phyloP scores from a whole-genome alignment of 1,284 basidiomycete genomes.

The Cryptococcus wingfieldii region DNA sequence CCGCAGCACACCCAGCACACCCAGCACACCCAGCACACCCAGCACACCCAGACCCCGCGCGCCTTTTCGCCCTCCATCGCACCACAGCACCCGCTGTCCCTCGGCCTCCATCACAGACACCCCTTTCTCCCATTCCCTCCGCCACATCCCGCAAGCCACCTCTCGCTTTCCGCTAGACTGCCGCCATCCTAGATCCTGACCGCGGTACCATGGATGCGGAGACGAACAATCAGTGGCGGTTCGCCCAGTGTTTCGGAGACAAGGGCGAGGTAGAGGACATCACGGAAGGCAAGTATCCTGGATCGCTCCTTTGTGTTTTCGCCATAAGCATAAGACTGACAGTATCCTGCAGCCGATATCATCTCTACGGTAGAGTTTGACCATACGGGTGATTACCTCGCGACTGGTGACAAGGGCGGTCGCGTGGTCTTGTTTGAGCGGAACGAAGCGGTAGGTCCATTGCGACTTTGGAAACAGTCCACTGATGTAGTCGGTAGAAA shows the following conservation, averaged over 20 bases:
- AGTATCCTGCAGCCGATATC: slow-evolving; percentile 72
- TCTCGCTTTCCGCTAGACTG: neutral
- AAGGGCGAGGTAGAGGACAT: slow-evolving; percentile 99
- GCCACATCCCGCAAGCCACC: neutral
- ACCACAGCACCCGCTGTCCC: neutral
- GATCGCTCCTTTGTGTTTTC: slow-evolving; percentile 12
- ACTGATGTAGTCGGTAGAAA: slow-evolving; percentile 60
- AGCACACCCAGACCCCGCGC: neutral
- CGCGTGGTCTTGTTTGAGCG: slow-evolving; percentile 98
- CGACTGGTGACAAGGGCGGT: slow-evolving; percentile 98
- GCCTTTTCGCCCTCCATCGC: neutral
- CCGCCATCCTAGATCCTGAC: neutral
- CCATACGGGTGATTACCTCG: slow-evolving; percentile 98
- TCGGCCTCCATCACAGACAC: neutral
- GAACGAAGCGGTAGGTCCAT: slow-evolving; percentile 79
- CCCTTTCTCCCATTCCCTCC: slow-evolving; percentile 1
- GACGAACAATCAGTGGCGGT: slow-evolving; percentile 80
- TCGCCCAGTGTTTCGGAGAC: slow-evolving; percentile 99
- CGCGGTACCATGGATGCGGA: slow-evolving; percentile 63
- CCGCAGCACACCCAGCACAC: neutral
- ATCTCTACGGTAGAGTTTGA: slow-evolving; percentile 99
- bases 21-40: neutral
- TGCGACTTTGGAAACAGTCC: neutral
- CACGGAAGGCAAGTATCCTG: slow-evolving; percentile 72
- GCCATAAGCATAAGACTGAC: too few species aligned